Evolutionary conservation across 2,329 filamentous ascomycete genomes (phyloP), one percentile per base, ranked within the genome.

Genomic region (Sphaerulina musiva): DNA sequence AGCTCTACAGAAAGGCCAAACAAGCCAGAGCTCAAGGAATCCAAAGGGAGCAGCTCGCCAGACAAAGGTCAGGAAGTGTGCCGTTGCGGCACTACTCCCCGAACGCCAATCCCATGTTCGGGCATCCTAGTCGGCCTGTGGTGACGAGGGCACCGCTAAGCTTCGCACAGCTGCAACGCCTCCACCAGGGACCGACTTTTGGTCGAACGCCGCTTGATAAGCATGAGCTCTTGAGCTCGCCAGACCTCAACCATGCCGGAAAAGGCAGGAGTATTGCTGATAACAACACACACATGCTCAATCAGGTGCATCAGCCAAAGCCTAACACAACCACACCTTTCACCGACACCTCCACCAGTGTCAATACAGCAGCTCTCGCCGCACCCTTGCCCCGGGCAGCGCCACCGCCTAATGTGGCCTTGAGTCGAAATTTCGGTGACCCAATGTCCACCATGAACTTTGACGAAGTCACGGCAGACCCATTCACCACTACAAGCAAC

Each of bases 1-100:
- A 80, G 58, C 70, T 86, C 2, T 79, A 85, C 69, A 74, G 74
- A 11, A 81, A 80, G 63, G 83, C 83, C 10, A 72, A 73, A 43
- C 74, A 74, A 10, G 78, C 77, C 42, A 73, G 82, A 46, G 72
- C 75, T 41, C 76, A 75, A 52, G 80, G 82, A 51, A 64, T 77
- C 14, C 67, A 69, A 23, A 69, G 73, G 20, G 70, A 75, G 43
- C 56, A 62, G 46, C 53, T 61, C 2, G 38, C 49, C 5, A 60
- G 62, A 51, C 62, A 64, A 29, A 48, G 56, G 6, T 51, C 48
- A 38, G 48, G 54, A 14, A 47, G 56, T 7, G 52, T 58, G 10
- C 59, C 63, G 3, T 55, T 55, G 6, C 57, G 65, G 29, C 67
- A 59, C n/a, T 68, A 68, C 46, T 66, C 63, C 40, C 66, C 68